Evolutionary conservation across 495 filamentous ascomycete species (phyloP).

Genomic region (Penicillium ochrochloron): DNA sequence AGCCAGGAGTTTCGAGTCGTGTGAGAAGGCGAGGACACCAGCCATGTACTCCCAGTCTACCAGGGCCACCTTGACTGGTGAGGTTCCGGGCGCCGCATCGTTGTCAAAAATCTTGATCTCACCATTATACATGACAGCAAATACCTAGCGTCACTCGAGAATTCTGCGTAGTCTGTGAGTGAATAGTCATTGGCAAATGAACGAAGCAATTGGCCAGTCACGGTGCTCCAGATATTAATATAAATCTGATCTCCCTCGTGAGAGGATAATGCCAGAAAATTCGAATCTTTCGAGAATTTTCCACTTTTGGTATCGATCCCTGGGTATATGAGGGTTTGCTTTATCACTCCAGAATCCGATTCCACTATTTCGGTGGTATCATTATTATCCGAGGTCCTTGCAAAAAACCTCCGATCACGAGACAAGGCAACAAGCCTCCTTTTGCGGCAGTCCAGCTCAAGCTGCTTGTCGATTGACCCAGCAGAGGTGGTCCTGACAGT

Average conservation of each 20-base stretch:
- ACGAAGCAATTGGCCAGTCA: background rate
- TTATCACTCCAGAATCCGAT: background rate
- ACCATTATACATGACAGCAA: background rate
- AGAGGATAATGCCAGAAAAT: background rate
- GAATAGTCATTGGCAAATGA: background rate
- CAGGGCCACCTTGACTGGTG: background rate
- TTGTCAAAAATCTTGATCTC: background rate
- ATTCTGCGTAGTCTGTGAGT: background rate
- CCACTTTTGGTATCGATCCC: background rate
- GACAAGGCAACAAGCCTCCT: background rate
- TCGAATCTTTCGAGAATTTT: background rate
- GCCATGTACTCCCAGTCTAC: background rate
- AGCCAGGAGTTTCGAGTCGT: background rate
- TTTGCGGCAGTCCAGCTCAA: background rate
- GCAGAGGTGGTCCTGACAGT: background rate
- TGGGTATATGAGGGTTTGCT: background rate
- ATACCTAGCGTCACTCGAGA: background rate
- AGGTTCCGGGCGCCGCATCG: background rate
- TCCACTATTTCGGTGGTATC: background rate
- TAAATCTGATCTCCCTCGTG: background rate
- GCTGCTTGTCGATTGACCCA: background rate
- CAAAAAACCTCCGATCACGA: background rate
- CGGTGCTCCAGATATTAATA: background rate
- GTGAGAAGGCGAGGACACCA: background rate
- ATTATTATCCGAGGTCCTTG: background rate